A percentile compares a stretch with the other conserved stretches of the same genome.
Conservation (phyloP, 352 stramenopile species). For the Globisporangium sylvaticum region DNA sequence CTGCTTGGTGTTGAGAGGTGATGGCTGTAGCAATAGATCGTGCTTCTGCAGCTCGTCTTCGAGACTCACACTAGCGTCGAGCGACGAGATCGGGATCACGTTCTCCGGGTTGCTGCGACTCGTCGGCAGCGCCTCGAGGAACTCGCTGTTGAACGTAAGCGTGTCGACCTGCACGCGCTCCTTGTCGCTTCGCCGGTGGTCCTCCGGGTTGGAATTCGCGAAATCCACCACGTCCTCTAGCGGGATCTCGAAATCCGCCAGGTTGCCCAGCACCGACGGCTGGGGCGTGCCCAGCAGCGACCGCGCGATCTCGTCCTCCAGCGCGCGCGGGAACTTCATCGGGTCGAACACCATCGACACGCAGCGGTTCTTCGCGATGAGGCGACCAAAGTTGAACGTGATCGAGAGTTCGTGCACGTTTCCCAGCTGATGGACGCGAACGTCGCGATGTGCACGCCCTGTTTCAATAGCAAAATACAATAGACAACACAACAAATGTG, state of each 20-base stretch:
- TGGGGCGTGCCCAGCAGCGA: constrained; percentile 48
- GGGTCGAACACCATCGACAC: constrained; percentile 72
- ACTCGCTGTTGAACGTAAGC: constrained; percentile 31
- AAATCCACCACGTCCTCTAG: constrained; percentile 29
- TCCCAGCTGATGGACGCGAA: constrained; percentile 75
- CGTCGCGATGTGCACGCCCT: constrained; percentile 72
- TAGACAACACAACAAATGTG: neutral
- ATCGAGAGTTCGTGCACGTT: constrained; percentile 61
- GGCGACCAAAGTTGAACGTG: constrained; percentile 55
- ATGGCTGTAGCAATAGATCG: constrained; percentile 30
- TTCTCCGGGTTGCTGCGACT: constrained; percentile 53
- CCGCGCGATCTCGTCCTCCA: constrained; percentile 56
- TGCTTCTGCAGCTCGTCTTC: constrained; percentile 56
- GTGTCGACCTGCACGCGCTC: constrained; percentile 15
- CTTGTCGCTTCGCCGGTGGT: constrained; percentile 12
- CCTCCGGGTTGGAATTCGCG: constrained; percentile 25
- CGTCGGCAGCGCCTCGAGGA: constrained; percentile 37
- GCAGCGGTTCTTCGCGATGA: constrained; percentile 75
- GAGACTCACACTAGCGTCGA: constrained; percentile 23
- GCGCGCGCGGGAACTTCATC: constrained; percentile 45
- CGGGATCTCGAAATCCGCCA: constrained; percentile 57
- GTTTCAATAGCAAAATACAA: neutral
- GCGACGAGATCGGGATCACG: constrained; percentile 24
- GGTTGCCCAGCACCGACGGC: constrained; percentile 38
- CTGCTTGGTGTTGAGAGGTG: constrained; percentile 18